A percentile compares a stretch with the other conserved stretches of the same genome.
These are phyloP conservation scores for Hymenoscyphus fraxineus DNA, from an alignment of 2,329 filamentous ascomycete genomes.

Conservation along the genomic window DNA sequence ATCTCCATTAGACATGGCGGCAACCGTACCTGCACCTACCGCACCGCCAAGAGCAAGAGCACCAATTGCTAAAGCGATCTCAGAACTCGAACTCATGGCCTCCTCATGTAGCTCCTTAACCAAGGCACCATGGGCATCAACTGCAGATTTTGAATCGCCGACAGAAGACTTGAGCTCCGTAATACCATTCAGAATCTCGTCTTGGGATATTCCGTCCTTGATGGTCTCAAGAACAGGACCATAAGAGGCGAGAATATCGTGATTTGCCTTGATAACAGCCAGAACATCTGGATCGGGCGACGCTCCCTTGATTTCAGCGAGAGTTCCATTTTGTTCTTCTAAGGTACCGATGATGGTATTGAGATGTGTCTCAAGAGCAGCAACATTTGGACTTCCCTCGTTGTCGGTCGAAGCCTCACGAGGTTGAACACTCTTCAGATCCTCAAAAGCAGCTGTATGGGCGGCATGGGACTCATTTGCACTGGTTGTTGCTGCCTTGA, in stretches of 20 bases:
- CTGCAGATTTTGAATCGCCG: constrained; percentile 25
- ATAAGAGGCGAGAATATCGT: constrained; percentile 15
- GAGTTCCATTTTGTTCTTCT: constrained; percentile 16
- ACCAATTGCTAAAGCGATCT: constrained; percentile 24
- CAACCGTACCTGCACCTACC: constrained; percentile 22
- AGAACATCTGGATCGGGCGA: constrained; percentile 18
- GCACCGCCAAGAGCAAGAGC: constrained; percentile 24
- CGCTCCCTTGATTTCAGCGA: constrained; percentile 21
- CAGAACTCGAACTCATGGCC: constrained; percentile 23
- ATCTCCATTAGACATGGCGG: constrained; percentile 12
- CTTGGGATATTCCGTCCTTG: constrained; percentile 18
- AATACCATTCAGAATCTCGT: constrained; percentile 24
- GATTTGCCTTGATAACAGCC: constrained; percentile 16
- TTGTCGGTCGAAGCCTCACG: background rate
- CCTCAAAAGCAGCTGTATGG: constrained; percentile 9
- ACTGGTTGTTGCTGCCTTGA: constrained; percentile 18
- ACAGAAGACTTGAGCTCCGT: constrained; percentile 24
- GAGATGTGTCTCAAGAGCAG: constrained; percentile 21
- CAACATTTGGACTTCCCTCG: constrained; percentile 13
- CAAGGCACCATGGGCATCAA: constrained; percentile 18
- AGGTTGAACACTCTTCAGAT: constrained; percentile 10
- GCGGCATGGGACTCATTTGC: constrained; percentile 18
- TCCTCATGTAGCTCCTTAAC: constrained; percentile 27
- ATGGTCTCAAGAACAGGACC: constrained; percentile 21
- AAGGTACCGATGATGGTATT: constrained; percentile 22